Percentiles rank a stretch among this genome's conserved stretches.
Evolutionary conservation across 2,329 filamentous ascomycete genomes (phyloP).

Genomic region (Pseudopithomyces maydicus): DNA sequence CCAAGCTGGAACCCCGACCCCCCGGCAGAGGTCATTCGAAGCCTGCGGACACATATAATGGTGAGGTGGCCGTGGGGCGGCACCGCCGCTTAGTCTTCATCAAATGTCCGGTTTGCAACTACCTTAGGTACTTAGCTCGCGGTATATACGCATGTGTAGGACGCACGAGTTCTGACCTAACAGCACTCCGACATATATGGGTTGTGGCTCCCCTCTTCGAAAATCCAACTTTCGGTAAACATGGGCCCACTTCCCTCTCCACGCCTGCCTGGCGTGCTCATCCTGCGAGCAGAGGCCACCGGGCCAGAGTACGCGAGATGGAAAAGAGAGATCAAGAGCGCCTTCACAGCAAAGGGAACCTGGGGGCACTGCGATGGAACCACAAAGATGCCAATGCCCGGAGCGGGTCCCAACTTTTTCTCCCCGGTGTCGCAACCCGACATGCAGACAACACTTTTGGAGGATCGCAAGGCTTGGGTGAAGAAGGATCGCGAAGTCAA

Average conservation of each 20-base stretch:
- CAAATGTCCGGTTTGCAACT: conserved; percentile 18
- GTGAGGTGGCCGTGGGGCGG: conserved; percentile 12
- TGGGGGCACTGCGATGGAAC: conserved; percentile 42
- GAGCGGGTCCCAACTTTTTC: conserved; percentile 25
- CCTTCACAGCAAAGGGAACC: conserved; percentile 34
- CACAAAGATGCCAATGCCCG: conserved; percentile 42
- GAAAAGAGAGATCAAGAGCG: conserved; percentile 37
- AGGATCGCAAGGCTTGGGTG: conserved; percentile 41
- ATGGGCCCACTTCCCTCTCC: conserved; percentile 29
- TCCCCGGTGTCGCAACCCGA: conserved; percentile 24
- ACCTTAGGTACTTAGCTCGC: conserved; percentile 5
- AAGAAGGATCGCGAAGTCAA: conserved; percentile 44
- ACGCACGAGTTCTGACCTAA: neutral
- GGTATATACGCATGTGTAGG: conserved; percentile 5
- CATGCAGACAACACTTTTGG: conserved; percentile 36
- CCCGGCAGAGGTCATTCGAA: conserved; percentile 14
- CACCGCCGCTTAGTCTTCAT: conserved; percentile 13
- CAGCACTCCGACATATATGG: neutral
- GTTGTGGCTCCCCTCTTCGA: neutral
- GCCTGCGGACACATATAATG: conserved; percentile 18
- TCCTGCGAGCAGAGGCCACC: conserved; percentile 31
- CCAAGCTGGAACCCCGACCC: conserved; percentile 26
- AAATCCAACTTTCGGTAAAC: conserved; percentile 2
- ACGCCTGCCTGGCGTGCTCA: conserved; percentile 34
- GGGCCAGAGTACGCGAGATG: conserved; percentile 40